Evolutionary conservation across 2,329 filamentous ascomycete genomes (phyloP), one percentile per base, ranked within the genome.

Genomic region (Trichoderma arundinaceum): DNA sequence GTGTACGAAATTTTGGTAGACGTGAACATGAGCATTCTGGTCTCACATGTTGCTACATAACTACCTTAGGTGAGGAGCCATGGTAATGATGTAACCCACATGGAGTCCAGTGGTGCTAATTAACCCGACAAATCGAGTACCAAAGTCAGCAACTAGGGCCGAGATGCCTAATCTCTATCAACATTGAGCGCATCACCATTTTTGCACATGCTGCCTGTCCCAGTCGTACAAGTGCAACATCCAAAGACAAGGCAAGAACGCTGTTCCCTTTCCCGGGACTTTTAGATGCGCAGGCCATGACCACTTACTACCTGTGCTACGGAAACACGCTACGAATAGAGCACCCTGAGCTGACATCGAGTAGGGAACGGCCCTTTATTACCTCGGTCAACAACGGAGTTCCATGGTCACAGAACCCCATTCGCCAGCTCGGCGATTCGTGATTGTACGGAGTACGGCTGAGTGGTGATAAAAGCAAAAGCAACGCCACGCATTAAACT

Each of bases 41-140:
- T 66, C 59, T 64, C 64, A 66, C 59, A 54, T 54, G 35, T 19
- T 38, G 48, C 44, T 41, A 12, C 32, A 32, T 44, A 28, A 12
- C 22, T 35, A 51, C n/a, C n/a, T 10, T 15, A 53, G 49, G 8
- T 53, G 39, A 63, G 22, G 38, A 44, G n/a, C 17, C 13, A 58
- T 64, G 58, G 64, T 17, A 52, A 63, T 58, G 65, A 66, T 66
- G 65, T 66, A 58, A 64, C 65, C 49, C 38, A 13, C 39, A n/a
- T 13, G 44, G 46, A 43, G 35, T 48, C n/a, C n/a, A 35, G 43
- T n/a, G 46, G 49, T 35, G 22, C 22, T 38, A 43, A 38, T 53
- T 32, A 17, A 17, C 4, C 35, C 44, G 35, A 51, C 33, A 28
- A 38, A 41, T 33, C 19, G 13, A 49, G 12, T 39, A 7, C 44